A percentile compares a stretch with the other conserved stretches of the same genome.
phyloP scores from a whole-genome alignment of 108 stramenopile species.

The Conticribra weissflogii region DNA sequence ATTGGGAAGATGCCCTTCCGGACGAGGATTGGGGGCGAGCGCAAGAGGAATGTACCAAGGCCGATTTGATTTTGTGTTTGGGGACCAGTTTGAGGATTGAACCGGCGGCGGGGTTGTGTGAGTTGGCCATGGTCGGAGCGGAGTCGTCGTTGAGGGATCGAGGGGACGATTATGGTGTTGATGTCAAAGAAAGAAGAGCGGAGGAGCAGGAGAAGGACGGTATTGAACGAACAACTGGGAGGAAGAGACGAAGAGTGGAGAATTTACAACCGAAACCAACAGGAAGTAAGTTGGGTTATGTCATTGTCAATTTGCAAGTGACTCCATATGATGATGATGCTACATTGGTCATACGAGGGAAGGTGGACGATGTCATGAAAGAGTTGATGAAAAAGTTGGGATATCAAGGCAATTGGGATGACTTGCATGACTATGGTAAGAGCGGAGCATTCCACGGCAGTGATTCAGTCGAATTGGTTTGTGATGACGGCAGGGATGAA shows the following conservation, averaged over 20 bases:
- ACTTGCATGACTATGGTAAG: background rate
- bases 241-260: too few species aligned
- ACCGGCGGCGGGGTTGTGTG: conserved; percentile 81
- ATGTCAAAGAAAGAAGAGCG: too few species aligned
- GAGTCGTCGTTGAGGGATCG: too few species aligned
- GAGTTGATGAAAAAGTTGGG: conserved; percentile 61
- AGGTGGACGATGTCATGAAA: conserved; percentile 85
- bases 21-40: conserved; percentile 67
- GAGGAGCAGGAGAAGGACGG: background rate
- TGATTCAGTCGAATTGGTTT: too few species aligned
- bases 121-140: conserved; percentile 40
- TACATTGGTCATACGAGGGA: conserved; percentile 65
- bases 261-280: conserved; percentile 3
- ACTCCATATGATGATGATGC: conserved; percentile 84
- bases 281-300: conserved; percentile 52
- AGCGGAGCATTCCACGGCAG: too few species aligned
- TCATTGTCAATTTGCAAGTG: conserved; percentile 88
- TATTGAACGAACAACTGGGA: too few species aligned
- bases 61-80: conserved; percentile 78
- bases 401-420: conserved; percentile 24
- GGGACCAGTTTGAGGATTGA: conserved; percentile 89
- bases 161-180: too few species aligned
- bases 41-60: conserved; percentile 59
- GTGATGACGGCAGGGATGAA: too few species aligned
- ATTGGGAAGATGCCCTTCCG: conserved; percentile 89